A percentile compares a stretch with the other conserved stretches of the same genome.
Evolutionary conservation across 305 asterid species (phyloP).

Genomic region (Petunia hybrid): DNA sequence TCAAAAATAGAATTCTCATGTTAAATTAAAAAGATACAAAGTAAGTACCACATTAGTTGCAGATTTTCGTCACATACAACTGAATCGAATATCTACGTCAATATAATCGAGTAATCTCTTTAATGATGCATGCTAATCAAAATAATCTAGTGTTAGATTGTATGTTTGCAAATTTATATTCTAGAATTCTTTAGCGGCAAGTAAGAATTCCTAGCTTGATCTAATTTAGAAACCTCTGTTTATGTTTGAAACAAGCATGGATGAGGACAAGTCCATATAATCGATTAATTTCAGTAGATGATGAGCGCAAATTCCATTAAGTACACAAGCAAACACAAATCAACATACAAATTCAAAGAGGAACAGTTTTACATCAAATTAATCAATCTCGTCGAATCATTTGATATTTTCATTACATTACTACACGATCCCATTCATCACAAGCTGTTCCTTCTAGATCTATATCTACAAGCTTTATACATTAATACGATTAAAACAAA

Average conservation of each 20-base stretch:
- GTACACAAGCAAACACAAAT: not conserved
- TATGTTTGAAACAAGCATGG: not conserved
- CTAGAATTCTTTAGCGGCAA: not conserved
- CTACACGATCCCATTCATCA: slow-evolving; percentile 7
- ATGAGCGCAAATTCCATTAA: not conserved
- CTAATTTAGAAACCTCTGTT: slow-evolving; percentile 17
- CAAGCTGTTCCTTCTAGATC: slow-evolving; percentile 3
- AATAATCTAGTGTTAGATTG: not conserved
- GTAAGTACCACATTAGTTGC: not conserved
- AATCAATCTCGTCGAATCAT: not conserved
- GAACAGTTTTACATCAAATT: not conserved
- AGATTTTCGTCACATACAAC: not conserved
- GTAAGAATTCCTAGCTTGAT: slow-evolving; percentile 3
- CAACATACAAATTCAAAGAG: not conserved
- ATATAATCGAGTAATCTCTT: too few species aligned
- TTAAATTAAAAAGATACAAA: slow-evolving; percentile 14
- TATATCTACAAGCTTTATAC: not conserved
- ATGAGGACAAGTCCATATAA: not conserved
- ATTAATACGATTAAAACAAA: not conserved
- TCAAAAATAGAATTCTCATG: not conserved
- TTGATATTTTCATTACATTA: slow-evolving; percentile 8
- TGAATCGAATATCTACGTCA: slow-evolving; percentile 6
- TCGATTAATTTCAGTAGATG: not conserved
- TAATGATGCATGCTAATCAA: too few species aligned
- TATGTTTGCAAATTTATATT: slow-evolving; percentile 5